These are phyloP conservation scores for Tricholoma furcatifolium DNA, from an alignment of 768 basidiomycete species.

Conservation along the genomic window DNA sequence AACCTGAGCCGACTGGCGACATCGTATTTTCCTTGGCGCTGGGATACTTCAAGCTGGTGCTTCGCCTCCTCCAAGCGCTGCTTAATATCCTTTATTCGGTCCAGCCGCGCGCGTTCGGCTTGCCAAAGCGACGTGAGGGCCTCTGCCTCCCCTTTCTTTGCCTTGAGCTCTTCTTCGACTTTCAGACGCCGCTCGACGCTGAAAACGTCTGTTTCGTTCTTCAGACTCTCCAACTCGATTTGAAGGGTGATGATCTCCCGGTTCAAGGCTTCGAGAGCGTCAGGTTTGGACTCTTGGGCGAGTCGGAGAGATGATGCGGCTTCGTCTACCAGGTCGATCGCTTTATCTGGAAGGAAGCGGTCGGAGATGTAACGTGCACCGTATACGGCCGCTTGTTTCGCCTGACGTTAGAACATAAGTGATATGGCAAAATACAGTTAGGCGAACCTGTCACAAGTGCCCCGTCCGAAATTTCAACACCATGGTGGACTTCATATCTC, in stretches of 20 bases:
- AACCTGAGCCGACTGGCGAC: conserved; percentile 81
- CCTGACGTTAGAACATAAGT: neutral
- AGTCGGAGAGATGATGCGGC: conserved; percentile 85
- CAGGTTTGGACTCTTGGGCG: conserved; percentile 87
- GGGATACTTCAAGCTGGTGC: conserved; percentile 83
- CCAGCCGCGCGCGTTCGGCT: conserved; percentile 68
- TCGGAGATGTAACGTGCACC: conserved; percentile 84
- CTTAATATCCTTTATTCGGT: conserved; percentile 71
- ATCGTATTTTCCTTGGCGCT: conserved; percentile 87
- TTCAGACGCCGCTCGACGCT: conserved; percentile 69
- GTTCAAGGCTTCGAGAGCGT: conserved; percentile 79
- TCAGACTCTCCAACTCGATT: conserved; percentile 87
- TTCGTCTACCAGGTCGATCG: conserved; percentile 91
- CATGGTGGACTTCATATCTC: conserved; percentile 89
- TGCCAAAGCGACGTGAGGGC: conserved; percentile 70
- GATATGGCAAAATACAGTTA: neutral
- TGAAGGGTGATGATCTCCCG: conserved; percentile 83
- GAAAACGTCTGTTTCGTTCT: conserved; percentile 85
- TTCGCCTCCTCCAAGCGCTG: conserved; percentile 79
- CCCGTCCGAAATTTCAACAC: conserved; percentile 86
- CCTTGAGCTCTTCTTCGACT: conserved; percentile 62
- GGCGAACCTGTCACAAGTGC: conserved; percentile 79
- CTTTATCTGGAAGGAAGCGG: conserved; percentile 87
- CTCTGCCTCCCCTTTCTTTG: conserved; percentile 62
- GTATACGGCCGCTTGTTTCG: conserved; percentile 70